phyloP scores from a whole-genome alignment of 306 rosid genomes.

The Cucumis melo region DNA sequence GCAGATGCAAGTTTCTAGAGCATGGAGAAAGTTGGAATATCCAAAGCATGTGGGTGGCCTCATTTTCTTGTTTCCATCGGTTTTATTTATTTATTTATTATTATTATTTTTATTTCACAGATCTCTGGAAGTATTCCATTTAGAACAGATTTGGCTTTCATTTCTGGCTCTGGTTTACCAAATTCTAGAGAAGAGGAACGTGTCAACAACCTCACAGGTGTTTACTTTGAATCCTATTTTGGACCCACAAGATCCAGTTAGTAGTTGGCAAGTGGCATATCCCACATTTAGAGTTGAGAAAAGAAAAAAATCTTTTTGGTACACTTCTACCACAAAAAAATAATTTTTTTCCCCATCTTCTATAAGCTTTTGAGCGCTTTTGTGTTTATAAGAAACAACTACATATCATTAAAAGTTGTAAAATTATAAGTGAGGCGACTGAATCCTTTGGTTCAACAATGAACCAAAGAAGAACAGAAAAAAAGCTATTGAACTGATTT shows the following conservation, averaged over 20 bases:
- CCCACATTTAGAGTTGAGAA: neutral
- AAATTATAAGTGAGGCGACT: neutral
- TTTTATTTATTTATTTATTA: constrained; percentile 3
- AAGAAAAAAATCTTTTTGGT: neutral
- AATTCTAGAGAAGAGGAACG: constrained; percentile 7
- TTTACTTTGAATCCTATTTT: neutral
- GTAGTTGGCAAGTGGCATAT: neutral
- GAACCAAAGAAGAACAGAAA: neutral
- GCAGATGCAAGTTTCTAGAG: neutral
- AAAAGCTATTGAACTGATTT: neutral
- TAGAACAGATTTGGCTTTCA: constrained; percentile 50
- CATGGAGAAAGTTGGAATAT: neutral
- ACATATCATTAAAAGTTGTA: neutral
- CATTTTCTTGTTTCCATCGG: neutral
- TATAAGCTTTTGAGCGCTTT: neutral
- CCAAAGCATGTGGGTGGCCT: neutral
- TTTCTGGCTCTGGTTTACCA: constrained; percentile 51
- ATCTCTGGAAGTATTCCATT: constrained; percentile 70
- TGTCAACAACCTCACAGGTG: constrained; percentile 67
- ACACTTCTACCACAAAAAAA: neutral
- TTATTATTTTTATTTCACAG: constrained; percentile 38
- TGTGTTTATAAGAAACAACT: neutral
- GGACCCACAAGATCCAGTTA: constrained; percentile 30
- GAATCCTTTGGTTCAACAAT: neutral
- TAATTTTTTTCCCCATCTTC: neutral